Percentiles rank a stretch among this genome's conserved stretches.
phyloP scores from a whole-genome alignment of 2,329 filamentous ascomycete species.

The Colletotrichum spinosum region DNA sequence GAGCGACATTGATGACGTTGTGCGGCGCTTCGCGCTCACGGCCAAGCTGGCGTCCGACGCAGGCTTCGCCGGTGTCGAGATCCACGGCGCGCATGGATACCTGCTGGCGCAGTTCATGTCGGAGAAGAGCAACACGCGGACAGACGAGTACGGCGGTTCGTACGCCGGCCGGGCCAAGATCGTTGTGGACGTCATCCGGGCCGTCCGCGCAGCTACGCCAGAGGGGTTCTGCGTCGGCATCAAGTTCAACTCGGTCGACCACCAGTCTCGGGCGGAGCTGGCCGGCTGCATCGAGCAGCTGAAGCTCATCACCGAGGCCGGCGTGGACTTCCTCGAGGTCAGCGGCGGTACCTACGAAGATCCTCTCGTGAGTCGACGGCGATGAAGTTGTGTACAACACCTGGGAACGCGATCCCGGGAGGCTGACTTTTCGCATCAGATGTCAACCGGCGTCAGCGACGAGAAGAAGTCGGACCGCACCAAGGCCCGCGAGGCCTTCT shows the following conservation, averaged over 20 bases:
- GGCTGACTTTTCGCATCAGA: conserved; percentile 42
- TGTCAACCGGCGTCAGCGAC: conserved; percentile 30
- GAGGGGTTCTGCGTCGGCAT: conserved; percentile 61
- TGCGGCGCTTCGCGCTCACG: conserved; percentile 63
- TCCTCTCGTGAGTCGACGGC: conserved; percentile 51
- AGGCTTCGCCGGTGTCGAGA: conserved; percentile 58
- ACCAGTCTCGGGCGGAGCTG: conserved; percentile 57
- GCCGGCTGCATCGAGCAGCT: conserved; percentile 70
- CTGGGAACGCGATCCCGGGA: too few relatives aligned
- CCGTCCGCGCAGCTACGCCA: conserved; percentile 52
- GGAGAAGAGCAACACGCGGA: conserved; percentile 60
- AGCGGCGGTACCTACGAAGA: conserved; percentile 72
- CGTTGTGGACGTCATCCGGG: conserved; percentile 61
- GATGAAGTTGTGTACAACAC: conserved; percentile 33
- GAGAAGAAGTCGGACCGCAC: conserved; percentile 55
- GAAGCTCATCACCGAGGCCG: conserved; percentile 57
- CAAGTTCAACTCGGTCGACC: conserved; percentile 69
- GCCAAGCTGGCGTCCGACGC: conserved; percentile 61
- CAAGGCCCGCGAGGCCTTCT: conserved; percentile 73
- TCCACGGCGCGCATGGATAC: conserved; percentile 68
- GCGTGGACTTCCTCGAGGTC: conserved; percentile 76
- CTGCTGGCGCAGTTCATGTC: conserved; percentile 68
- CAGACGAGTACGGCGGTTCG: conserved; percentile 67
- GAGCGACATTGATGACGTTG: conserved; percentile 64
- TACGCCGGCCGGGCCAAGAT: conserved; percentile 61